Percentiles rank a stretch among this genome's conserved stretches.
Conservation (phyloP, 768 basidiomycete genomes). For the Fomitopsis serialis region DNA sequence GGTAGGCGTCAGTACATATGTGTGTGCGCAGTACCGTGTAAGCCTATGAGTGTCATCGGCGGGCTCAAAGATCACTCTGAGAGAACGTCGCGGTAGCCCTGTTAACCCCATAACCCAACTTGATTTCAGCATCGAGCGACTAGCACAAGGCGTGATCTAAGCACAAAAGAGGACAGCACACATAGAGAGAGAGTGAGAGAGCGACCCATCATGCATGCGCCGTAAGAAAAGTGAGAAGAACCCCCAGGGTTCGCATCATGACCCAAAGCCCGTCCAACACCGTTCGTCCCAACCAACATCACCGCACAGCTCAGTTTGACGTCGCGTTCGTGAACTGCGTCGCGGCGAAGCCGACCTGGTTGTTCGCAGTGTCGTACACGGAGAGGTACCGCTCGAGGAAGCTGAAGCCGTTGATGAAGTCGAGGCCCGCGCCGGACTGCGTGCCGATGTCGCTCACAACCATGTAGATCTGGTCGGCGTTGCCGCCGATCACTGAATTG, state of each 20-base stretch:
- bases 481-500: conserved; percentile 24
- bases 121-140: not conserved
- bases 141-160: not conserved
- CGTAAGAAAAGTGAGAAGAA: not conserved
- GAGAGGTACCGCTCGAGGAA: conserved; percentile 38
- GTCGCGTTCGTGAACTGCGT: conserved; percentile 29
- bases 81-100: too few relatives aligned
- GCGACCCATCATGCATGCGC: not conserved
- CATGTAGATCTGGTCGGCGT: conserved; percentile 19
- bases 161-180: not conserved
- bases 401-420: conserved; percentile 24
- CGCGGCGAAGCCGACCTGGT: conserved; percentile 33
- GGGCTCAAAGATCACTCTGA: too few relatives aligned
- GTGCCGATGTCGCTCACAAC: conserved; percentile 19
- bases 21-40: too few relatives aligned
- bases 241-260: not conserved
- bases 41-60: too few relatives aligned
- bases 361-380: conserved; percentile 34
- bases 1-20: too few relatives aligned
- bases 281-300: too few relatives aligned
- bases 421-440: conserved; percentile 20
- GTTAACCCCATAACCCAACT: not conserved
- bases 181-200: not conserved
- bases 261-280: too few relatives aligned
- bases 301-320: conserved; percentile 21